Evolutionary conservation across 75 land plant genomes (phyloP), one percentile per base, ranked within the genome.

Genomic region (Isoetes taiwanensis): DNA sequence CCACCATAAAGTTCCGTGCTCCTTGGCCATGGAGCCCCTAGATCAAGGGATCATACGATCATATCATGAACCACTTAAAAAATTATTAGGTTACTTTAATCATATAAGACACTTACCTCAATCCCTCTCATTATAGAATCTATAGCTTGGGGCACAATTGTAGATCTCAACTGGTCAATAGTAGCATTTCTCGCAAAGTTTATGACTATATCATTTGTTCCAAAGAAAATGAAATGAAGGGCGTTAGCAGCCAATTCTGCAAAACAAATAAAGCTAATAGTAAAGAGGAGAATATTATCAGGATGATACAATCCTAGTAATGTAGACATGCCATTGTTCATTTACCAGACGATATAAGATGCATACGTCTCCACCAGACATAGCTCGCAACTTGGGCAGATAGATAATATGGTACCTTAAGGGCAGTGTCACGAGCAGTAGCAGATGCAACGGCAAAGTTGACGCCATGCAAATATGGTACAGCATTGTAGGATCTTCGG

Each of bases 381-480:
- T 46, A 46, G 16, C 25, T 19, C 16, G 16, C 25, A 4, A 46
- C 50, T 46, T 46, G 50, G 8, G 25, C 25, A 23, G 16, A 46
- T 6, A 46, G 16, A 23, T 46, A 46, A 46, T 19, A 46, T 6
- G 50, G 50, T 6, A 46, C 50, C 5, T 19, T 19, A 23, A 46
- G 16, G n/a, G 50, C 6, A 46, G 50, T 46, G 16, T 46, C 25
- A n/a, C 50, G 50, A 46, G 50, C 50, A 6, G 50, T 46, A 19
- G 50, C 5, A 8, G 50, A 46, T 19, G 50, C 16, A 46, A 46
- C 16, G 16, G 50, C 50, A 46, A 46, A 46, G 16, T 46, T 46
- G 6, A 46, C 19, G 23, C 50, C 50, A n/a, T n/a, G n/a, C n/a
- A n/a, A n/a, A n/a, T n/a, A n/a, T n/a, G n/a, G n/a, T n/a, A n/a